Conservation (phyloP, 768 basidiomycete genomes). For the Trametes cubensis region DNA sequence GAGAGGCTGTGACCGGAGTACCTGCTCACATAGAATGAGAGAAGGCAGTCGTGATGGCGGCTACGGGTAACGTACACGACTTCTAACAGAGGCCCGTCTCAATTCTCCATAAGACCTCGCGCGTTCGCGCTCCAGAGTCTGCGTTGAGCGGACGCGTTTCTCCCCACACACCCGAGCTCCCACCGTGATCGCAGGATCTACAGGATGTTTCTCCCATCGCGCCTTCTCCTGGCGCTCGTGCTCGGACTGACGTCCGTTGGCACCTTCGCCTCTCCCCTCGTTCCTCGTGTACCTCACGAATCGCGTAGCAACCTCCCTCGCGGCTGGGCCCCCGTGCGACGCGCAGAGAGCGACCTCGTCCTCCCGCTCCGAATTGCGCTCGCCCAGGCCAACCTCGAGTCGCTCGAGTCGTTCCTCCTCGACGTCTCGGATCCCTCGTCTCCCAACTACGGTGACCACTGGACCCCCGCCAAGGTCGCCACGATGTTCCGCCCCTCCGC, state of each 20-base stretch:
- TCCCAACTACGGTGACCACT: slow-evolving; percentile 52
- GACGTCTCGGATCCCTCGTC: slow-evolving; percentile 55
- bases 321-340: slow-evolving; percentile 45
- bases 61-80: slow-evolving; percentile 3
- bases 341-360: slow-evolving; percentile 37
- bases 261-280: slow-evolving; percentile 4
- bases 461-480: slow-evolving; percentile 45
- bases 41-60: not conserved
- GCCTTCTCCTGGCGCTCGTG: slow-evolving; percentile 13
- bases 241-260: slow-evolving; percentile 9
- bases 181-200: not conserved
- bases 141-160: not conserved
- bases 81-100: not conserved
- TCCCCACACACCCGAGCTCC: not conserved
- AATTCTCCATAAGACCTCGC: not conserved
- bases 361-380: slow-evolving; percentile 54
- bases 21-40: not conserved
- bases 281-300: slow-evolving; percentile 36
- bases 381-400: slow-evolving; percentile 47
- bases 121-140: not conserved
- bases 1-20: not conserved
- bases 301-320: slow-evolving; percentile 33
- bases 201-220: slow-evolving; percentile 15
- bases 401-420: slow-evolving; percentile 47
- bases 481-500: slow-evolving; percentile 47